Conservation (phyloP, 2,329 filamentous ascomycete genomes). For the Beauveria sp. region DNA sequence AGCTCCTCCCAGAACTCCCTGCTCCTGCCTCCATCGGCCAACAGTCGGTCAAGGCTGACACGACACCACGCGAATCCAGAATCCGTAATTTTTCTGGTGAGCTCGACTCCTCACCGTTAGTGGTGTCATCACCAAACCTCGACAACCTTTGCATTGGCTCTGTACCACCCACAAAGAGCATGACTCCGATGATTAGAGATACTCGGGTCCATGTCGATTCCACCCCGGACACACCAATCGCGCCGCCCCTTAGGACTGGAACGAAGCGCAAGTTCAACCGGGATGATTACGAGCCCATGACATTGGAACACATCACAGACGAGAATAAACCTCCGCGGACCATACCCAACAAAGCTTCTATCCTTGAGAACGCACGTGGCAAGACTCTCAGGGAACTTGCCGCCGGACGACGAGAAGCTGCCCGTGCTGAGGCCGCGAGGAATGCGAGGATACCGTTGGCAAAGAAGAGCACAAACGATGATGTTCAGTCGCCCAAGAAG, state of each 20-base stretch:
- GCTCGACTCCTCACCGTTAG: slow-evolving; percentile 20
- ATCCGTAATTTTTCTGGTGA: slow-evolving; percentile 1
- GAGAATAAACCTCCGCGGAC: slow-evolving; percentile 22
- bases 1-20: slow-evolving; percentile 65
- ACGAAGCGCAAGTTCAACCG: slow-evolving; percentile 52
- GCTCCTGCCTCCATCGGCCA: slow-evolving; percentile 56
- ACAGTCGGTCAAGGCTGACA: slow-evolving; percentile 43
- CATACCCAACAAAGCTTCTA: slow-evolving; percentile 20
- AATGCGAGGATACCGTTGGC: slow-evolving; percentile 40
- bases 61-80: slow-evolving; percentile 23
- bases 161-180: slow-evolving; percentile 23
- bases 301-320: slow-evolving; percentile 18
- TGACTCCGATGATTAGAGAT: slow-evolving; percentile 10
- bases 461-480: slow-evolving; percentile 53
- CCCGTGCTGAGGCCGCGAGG: slow-evolving; percentile 22
- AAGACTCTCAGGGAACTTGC: slow-evolving; percentile 42
- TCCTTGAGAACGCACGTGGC: slow-evolving; percentile 28
- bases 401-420: slow-evolving; percentile 32
- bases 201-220: slow-evolving; percentile 1
- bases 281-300: slow-evolving; percentile 41
- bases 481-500: slow-evolving; percentile 53
- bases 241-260: slow-evolving; percentile 33
- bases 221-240: slow-evolving; percentile 12
- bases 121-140: slow-evolving; percentile 23
- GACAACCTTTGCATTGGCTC: slow-evolving; percentile 13